Base-by-base conservation (phyloP, 164 flowering plant species). In the Piper longum region DNA sequence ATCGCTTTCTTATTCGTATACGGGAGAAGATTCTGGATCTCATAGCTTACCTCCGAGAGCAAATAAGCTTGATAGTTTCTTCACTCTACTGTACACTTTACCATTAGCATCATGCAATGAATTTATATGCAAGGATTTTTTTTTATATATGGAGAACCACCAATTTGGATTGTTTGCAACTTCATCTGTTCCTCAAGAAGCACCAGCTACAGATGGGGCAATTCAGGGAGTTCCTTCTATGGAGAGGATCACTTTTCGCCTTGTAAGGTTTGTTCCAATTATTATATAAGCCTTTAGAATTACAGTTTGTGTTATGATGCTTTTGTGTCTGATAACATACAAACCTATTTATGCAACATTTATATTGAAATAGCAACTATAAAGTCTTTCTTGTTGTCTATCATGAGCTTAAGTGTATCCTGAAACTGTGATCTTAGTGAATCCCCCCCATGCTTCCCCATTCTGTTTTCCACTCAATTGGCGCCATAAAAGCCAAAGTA, bases 121-220 rank as follows among this genome's bases (percentile, higher is more conserved):
- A 75, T 75, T 86, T 69, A 85, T 95, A 63, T 86, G 96, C 78
- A 95, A 91, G 72, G 99, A 95, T 69, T 89, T 95, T 79, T 95
- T 95, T 65, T 84, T 91, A 36, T 89, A 89, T 73, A 54, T 82
- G 69, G 96, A 89, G 72, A 80, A 68, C 64, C 77, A 85, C 62
- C 89, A 85, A 65, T 95, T 85, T 73, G 99, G 99, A n/a, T 57
- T 95, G 16, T 95, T 95, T 83, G 99, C 95, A 59, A 89, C 97
- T 69, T 88, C 97, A 60, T 85, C 99, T 44, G 77, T 87, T 13
- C 99, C 80, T 80, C 85, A 75, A 66, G 99, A 91, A 69, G 86
- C 93, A 59, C 90, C 97, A 63, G 80, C 88, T 26, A 65, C 64
- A 56, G 91, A 80, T 57, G 91, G 93, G 41, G 97, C 96, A 52